Evolutionary conservation across 139 green algal species (phyloP), one percentile per base, ranked within the genome.

Genomic region (Coelastrella sp.): DNA sequence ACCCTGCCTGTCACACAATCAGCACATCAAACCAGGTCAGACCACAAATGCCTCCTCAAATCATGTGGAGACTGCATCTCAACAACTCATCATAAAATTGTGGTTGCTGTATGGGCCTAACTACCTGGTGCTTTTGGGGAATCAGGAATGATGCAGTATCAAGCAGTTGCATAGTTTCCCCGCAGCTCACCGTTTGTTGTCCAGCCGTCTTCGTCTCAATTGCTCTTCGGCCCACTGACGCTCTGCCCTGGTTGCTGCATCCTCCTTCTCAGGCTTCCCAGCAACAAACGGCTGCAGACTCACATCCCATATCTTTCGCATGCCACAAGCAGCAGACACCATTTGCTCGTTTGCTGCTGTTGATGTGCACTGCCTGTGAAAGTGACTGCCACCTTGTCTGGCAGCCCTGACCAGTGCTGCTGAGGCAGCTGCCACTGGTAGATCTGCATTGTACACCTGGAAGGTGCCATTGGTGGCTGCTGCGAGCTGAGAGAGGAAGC

Each of bases 391-490:
- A n/a, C 41, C 48, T 68, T 35, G 53, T 25, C 30, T 72, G 13
- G 51, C 50, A 51, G 37, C 68, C 32, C 50, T 43, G 5, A 69
- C 19, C 23, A 75, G 60, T n/a, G 21, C 45, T 76, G 60, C 64
- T 34, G 53, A 43, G 27, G 27, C 35, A 45, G 37, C 79, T 64
- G 62, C 35, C 23, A 72, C 83, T 21, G 50, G 13, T 13, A 85
- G 5, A 17, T 89, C 78, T 7, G 87, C 75, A 9, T 85, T 71
- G 77, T 78, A 92, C 32, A 87, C 83, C 71, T 93, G 89, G 85
- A 87, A 94, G 21, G 78, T 90, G 67, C 91, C 91, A 0, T 88
- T 88, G 2, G 91, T 94, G 8, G 89, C 60, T 4, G 84, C 78
- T 34, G 87, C 80, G 7, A 94, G 72, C 13, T 85, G 59, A 27